Evolutionary conservation across 148 eudicot species (phyloP), one percentile per base, ranked within the genome.

Genomic region (Nepenthes mirabilis): DNA sequence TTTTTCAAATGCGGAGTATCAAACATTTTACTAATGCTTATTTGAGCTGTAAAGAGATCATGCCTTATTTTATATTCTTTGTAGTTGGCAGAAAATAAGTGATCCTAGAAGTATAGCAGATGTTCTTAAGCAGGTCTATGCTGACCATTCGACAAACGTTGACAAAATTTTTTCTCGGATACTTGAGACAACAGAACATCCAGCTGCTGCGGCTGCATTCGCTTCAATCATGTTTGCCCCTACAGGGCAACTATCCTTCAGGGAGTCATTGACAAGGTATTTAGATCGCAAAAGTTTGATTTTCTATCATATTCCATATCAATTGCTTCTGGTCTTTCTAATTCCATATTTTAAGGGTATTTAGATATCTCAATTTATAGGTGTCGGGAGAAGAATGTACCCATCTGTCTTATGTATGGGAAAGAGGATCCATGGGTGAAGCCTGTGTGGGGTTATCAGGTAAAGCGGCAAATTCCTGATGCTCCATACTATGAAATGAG

Each of bases 341-440:
- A 14, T 52, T 47, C 59, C 9, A 23, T 0, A 60, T 51, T 47
- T 65, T 37, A 52, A 71, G 61, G 56, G 40, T 55, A 62, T 62
- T 53, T 23, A 43, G 34, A 55, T 59, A 34, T 59, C 68, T 56
- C 14, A 47, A 33, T 52, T 37, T 52, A 45, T 68, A 91, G 96
- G 79, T 80, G 94, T 65, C 71, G 68, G 64, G 75, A 65, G 68
- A 77, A 69, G 61, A 70, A 74, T 12, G 47, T 80, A 63, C 94
- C 96, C 2, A 69, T 91, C 52, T 91, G 94, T 64, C 94, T 91
- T 36, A 36, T 86, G 78, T 91, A 91, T 56, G 98, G 98, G 23
- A 91, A 83, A 75, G 96, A 91, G 74, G 98, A 91, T 62, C 98
- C 98, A 2, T 91, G 98, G 98, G 98, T 91, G 66, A 83, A 57